These are phyloP conservation scores for Populus hybrid DNA, from an alignment of 441 rosid genomes.

Conservation along the genomic window DNA sequence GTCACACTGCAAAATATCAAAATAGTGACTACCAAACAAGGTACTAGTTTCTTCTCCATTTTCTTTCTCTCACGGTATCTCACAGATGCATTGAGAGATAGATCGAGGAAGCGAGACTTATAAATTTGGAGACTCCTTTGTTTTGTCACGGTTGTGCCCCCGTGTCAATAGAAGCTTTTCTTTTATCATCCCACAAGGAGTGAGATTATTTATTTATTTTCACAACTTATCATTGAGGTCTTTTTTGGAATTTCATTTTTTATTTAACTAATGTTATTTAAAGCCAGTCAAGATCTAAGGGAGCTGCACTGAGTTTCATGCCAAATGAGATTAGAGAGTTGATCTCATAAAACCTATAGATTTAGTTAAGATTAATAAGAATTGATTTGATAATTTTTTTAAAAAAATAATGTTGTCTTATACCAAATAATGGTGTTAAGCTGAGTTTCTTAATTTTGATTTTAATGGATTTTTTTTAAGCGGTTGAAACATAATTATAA, in stretches of 20 bases:
- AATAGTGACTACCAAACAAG: neutral
- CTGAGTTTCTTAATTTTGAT: too few relatives aligned
- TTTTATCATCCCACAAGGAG: neutral
- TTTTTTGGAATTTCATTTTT: neutral
- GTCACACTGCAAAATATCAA: neutral
- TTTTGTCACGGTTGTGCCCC: too few relatives aligned
- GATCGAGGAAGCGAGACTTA: neutral
- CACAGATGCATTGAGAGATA: neutral
- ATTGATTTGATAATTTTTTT: too few relatives aligned
- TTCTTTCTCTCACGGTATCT: neutral
- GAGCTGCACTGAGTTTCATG: neutral
- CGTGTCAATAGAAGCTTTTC: too few relatives aligned
- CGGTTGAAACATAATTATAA: too few relatives aligned
- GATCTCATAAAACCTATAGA: too few relatives aligned
- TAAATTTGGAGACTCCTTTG: neutral
- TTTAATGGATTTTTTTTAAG: too few relatives aligned
- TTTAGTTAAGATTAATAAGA: too few relatives aligned
- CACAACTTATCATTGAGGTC: neutral
- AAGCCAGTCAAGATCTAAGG: neutral
- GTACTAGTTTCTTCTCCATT: neutral
- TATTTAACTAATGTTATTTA: neutral
- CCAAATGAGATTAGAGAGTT: neutral
- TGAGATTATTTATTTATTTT: too few relatives aligned
- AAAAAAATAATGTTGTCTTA: too few relatives aligned
- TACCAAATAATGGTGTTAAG: too few relatives aligned